Conservation (phyloP, 1,284 basidiomycete species). For the Porogramme epimiltina region DNA sequence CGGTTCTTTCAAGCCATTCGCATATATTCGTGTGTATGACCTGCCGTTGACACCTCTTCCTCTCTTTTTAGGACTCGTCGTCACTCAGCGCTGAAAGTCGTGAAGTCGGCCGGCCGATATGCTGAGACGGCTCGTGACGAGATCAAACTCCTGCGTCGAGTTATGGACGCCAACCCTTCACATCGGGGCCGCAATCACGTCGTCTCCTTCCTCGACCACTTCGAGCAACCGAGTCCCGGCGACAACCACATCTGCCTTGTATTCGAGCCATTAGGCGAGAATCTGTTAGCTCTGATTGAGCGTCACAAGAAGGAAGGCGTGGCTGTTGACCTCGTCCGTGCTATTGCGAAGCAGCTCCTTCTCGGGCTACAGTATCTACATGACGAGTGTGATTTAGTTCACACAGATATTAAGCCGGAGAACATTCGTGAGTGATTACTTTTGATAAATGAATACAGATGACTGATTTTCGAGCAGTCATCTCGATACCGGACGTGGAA, state of each 20-base stretch:
- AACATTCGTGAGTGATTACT: constrained; percentile 86
- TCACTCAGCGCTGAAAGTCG: constrained; percentile 90
- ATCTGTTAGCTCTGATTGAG: constrained; percentile 82
- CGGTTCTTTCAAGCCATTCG: neutral
- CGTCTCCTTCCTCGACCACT: constrained; percentile 88
- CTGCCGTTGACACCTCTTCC: neutral
- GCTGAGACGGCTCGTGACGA: constrained; percentile 91
- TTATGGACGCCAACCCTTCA: constrained; percentile 69
- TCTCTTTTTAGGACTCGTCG: constrained; percentile 55
- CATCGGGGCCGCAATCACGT: constrained; percentile 74
- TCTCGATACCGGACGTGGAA: constrained; percentile 77
- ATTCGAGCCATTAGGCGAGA: constrained; percentile 91
- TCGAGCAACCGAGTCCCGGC: constrained; percentile 64
- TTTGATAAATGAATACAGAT: neutral
- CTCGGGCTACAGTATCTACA: constrained; percentile 91
- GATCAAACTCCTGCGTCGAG: constrained; percentile 82
- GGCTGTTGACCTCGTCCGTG: constrained; percentile 77
- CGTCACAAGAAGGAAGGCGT: constrained; percentile 87
- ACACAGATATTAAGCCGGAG: constrained; percentile 91
- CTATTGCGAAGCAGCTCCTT: constrained; percentile 82
- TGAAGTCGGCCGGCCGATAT: constrained; percentile 85
- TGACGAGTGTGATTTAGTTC: constrained; percentile 86
- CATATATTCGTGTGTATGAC: constrained; percentile 11
- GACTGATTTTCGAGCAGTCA: constrained; percentile 49
- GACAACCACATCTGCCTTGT: constrained; percentile 87